Base-by-base conservation (phyloP, 2,329 filamentous ascomycete species). In the Penicillium sp. region DNA sequence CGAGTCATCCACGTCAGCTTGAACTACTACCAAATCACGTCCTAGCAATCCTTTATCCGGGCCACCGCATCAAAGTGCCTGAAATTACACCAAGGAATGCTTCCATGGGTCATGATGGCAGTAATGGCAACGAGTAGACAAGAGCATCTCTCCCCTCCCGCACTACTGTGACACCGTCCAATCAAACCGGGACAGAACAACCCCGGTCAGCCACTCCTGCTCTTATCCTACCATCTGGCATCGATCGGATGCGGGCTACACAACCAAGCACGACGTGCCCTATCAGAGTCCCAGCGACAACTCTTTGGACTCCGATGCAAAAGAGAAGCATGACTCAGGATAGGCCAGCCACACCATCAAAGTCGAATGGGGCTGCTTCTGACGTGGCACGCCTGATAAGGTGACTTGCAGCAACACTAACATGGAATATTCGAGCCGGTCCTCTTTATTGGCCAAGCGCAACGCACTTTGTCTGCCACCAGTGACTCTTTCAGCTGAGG, bases 311-410 rank as follows among this genome's bases (percentile, higher is more conserved):
- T 48, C 47, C 49, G 54, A 54, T 58, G 54, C 54, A 57, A 57
- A 49, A 18, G 24, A 49, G 50, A 45, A 42, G 48, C 38, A 49
- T 48, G 35, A 41, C 37, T 43, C 24, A 51, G 29, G 41, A 16
- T 23, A 18, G 38, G 32, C 36, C 47, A 54, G 49, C 49, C 52
- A 52, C 49, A 52, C 44, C 34, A 44, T 28, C 39, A 41, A 44
- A 43, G 32, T 49, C 40, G 43, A 49, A 49, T 47, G 31, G 44
- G 42, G 51, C 35, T 45, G 44, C 43, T 52, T 63, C 61, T 67
- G 64, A 67, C 63, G 64, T 67, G 64, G 64, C 63, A 65, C 43
- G 27, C 51, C 46, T 50, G 42, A 26, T 51, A 48, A 58, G 48
- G 53, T 28, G 13, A 18, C 39, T 44, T 49, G 39, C 41, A 47